Percentiles rank a stretch among this genome's conserved stretches.
Evolutionary conservation across 2,329 filamentous ascomycete species (phyloP).

Genomic region (Aspergillus pseudonomiae): DNA sequence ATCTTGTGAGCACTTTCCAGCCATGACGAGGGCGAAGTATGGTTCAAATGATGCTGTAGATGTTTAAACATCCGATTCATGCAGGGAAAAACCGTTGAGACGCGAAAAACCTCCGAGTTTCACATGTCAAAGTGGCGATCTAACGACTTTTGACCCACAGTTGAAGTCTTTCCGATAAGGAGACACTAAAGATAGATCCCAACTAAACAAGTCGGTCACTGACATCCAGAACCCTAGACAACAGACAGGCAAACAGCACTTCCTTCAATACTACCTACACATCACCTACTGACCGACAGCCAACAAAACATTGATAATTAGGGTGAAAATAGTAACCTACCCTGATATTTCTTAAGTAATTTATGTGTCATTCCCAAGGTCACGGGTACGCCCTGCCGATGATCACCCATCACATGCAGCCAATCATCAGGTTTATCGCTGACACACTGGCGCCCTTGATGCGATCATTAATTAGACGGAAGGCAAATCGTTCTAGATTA

Average conservation of each 20-base stretch:
- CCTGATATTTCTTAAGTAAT: not conserved
- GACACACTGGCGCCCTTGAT: not conserved
- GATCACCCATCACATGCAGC: not conserved
- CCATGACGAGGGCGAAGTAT: not conserved
- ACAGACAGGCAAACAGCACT: not conserved
- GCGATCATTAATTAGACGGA: not conserved
- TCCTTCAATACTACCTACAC: not conserved
- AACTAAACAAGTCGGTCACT: not conserved
- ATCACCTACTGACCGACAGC: not conserved
- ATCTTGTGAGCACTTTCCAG: not conserved
- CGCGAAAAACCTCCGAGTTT: slow-evolving; percentile 1
- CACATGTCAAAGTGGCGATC: slow-evolving; percentile 3
- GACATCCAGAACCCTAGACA: not conserved
- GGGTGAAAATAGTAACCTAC: no score
- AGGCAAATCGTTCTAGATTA: not conserved
- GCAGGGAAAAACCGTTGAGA: not conserved
- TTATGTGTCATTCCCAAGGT: not conserved
- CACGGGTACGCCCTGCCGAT: not conserved
- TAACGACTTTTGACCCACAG: not conserved
- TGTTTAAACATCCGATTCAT: not conserved
- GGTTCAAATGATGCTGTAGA: not conserved
- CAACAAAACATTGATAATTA: not conserved
- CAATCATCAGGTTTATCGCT: not conserved
- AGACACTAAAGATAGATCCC: not conserved
- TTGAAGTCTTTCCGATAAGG: not conserved